Evolutionary conservation across 306 rosid genomes (phyloP).

Genomic region (Lathyrus sativus): DNA sequence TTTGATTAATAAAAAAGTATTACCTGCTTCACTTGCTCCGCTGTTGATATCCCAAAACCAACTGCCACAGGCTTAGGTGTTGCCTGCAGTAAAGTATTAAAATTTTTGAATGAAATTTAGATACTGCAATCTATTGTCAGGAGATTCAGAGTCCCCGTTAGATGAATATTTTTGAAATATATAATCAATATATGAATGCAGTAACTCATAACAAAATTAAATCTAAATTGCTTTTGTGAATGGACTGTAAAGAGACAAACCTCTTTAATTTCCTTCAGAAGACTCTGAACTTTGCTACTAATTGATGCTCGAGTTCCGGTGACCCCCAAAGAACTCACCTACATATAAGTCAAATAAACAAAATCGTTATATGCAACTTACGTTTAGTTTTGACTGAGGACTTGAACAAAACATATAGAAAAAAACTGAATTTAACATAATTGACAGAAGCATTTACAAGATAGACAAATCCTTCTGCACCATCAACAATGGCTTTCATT

Average conservation of each 20-base stretch:
- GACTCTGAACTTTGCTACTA: slow-evolving; percentile 58
- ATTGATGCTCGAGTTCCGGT: slow-evolving; percentile 90
- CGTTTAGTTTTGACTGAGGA: too few relatives aligned
- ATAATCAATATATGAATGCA: too few relatives aligned
- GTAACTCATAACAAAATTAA: neutral
- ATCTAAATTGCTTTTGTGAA: neutral
- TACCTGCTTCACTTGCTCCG: slow-evolving; percentile 84
- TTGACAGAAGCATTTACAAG: slow-evolving; percentile 57
- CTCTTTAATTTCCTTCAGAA: slow-evolving; percentile 77
- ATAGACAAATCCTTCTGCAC: slow-evolving; percentile 81
- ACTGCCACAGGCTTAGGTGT: slow-evolving; percentile 91
- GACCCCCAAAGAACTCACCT: slow-evolving; percentile 94
- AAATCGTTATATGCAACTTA: too few relatives aligned
- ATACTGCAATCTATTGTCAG: neutral
- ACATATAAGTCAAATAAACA: slow-evolving; percentile 39
- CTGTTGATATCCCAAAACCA: slow-evolving; percentile 91
- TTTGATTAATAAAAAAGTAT: too few relatives aligned
- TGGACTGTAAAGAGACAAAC: slow-evolving; percentile 44
- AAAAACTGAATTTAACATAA: neutral
- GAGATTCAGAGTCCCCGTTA: neutral
- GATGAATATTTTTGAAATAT: neutral
- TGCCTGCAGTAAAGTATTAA: slow-evolving; percentile 44
- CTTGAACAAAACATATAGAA: neutral
- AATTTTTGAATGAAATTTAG: slow-evolving; percentile 14
- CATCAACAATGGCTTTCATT: slow-evolving; percentile 86